phyloP scores from a whole-genome alignment of 257 asterid genomes.

The Rubia yunnanensis region DNA sequence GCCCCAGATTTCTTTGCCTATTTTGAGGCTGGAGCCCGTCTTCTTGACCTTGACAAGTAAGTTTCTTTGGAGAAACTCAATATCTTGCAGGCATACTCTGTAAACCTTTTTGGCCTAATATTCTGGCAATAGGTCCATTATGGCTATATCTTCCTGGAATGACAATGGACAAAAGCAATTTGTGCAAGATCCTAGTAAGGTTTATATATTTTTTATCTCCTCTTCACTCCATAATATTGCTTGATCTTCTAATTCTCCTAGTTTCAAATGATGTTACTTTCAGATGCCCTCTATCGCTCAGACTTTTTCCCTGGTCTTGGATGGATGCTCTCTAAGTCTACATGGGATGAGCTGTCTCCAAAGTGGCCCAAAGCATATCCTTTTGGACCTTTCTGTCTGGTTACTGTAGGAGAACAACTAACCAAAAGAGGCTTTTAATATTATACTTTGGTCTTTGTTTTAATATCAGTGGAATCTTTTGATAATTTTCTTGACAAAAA shows the following conservation, averaged over 20 bases:
- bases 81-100: not conserved
- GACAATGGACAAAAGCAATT: conserved; percentile 96
- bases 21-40: conserved; percentile 93
- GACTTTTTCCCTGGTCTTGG: conserved; percentile 99
- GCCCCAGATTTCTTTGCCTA: conserved; percentile 91
- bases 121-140: conserved; percentile 54
- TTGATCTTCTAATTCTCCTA: not conserved
- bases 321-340: conserved; percentile 92
- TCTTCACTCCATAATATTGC: not conserved
- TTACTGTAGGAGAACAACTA: not conserved
- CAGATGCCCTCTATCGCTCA: conserved; percentile 93
- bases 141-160: conserved; percentile 99
- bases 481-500: conserved; percentile 64
- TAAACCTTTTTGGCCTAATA: not conserved
- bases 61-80: conserved; percentile 18
- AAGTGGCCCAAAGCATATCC: conserved; percentile 99
- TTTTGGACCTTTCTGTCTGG: conserved; percentile 17
- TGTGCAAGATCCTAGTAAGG: conserved; percentile 94
- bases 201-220: conserved; percentile 1
- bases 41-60: conserved; percentile 92
- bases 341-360: conserved; percentile 95
- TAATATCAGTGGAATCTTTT: conserved; percentile 9
- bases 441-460: not conserved
- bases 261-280: conserved; percentile 17
- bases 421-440: not conserved